phyloP scores from a whole-genome alignment of 2,329 filamentous ascomycete genomes.

The Pyrenochaeta sp. region DNA sequence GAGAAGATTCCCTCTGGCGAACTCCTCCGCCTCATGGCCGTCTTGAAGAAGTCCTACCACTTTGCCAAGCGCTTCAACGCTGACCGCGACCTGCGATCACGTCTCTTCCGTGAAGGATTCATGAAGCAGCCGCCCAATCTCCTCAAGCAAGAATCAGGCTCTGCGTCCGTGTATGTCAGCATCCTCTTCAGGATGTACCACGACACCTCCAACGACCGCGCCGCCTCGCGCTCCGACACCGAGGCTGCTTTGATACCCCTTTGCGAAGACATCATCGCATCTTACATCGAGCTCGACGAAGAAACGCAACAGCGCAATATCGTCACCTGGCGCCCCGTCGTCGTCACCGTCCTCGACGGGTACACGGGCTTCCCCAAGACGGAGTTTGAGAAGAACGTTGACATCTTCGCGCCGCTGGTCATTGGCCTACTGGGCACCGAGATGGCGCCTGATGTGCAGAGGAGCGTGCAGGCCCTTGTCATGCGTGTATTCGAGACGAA shows the following conservation, averaged over 20 bases:
- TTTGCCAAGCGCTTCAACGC: constrained; percentile 98
- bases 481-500: constrained; percentile 77
- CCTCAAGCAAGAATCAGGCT: constrained; percentile 94
- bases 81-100: constrained; percentile 93
- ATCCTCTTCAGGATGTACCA: constrained; percentile 98
- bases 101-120: constrained; percentile 96
- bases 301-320: constrained; percentile 98
- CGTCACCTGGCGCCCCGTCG: constrained; percentile 94
- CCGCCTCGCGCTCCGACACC: constrained; percentile 80
- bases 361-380: constrained; percentile 83
- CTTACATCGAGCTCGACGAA: constrained; percentile 87
- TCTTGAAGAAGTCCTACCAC: constrained; percentile 94
- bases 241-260: constrained; percentile 92
- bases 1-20: constrained; percentile 89
- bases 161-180: constrained; percentile 91
- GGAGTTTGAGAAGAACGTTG: constrained; percentile 81
- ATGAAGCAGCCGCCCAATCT: constrained; percentile 99
- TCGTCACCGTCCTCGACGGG: constrained; percentile 95
- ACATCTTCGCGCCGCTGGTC: constrained; percentile 84
- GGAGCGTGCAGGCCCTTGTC: constrained; percentile 79
- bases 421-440: constrained; percentile 86
- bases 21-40: constrained; percentile 87
- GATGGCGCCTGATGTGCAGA: constrained; percentile 78
- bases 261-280: constrained; percentile 90
- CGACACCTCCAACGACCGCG: constrained; percentile 83